Base-by-base conservation (phyloP, 176 grass and related monocot genomes). In the Saccharum spontaneum region DNA sequence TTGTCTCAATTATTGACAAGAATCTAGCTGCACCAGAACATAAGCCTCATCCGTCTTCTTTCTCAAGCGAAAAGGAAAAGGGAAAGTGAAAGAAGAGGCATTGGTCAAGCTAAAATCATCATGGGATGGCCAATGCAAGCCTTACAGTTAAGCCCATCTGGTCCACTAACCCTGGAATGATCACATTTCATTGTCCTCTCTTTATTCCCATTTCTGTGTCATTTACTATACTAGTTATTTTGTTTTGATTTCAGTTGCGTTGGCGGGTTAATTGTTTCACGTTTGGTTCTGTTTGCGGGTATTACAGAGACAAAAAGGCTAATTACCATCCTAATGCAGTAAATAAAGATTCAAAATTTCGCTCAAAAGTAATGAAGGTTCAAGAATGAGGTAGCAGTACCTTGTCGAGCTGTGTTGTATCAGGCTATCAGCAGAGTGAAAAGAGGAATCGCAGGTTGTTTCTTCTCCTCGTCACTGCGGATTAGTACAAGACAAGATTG, bases 1-100 rank as follows among this genome's bases (percentile, higher is more conserved):
- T 74, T 75, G 69, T 31, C 60, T 55, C 85, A 81, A 87, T 81
- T 75, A 87, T 87, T 81, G 59, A 66, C 22, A 67, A 34, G 78
- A 75, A 81, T 87, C 85, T 81, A 75, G 76, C 24, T 55, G 59
- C 78, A 81, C 69, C 4, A 67, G n/a, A 75, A n/a, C 22, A 67
- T 24, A 74, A 55, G 57, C 45, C 34, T 55, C 79, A 69, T 69
- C 78, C 71, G 16, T 46, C 23, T 52, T 68, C 52, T 80, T 52
- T 74, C 77, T 67, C 69, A n/a, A 28, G 15, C 46, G 36, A 73
- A 52, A 71, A 10, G 83, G 79, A 52, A 52, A 72, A 48, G 45
- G 7, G 30, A 54, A 22, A 43, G 59, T 7, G 2, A 18, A 48
- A 74, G 22, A 50, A 17, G 43, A 82, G 66, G 79, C 13, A 30